Percentiles rank a stretch among this genome's conserved stretches.
Evolutionary conservation across 2,329 filamentous ascomycete species (phyloP).

Genomic region (Seiridium cupressi): DNA sequence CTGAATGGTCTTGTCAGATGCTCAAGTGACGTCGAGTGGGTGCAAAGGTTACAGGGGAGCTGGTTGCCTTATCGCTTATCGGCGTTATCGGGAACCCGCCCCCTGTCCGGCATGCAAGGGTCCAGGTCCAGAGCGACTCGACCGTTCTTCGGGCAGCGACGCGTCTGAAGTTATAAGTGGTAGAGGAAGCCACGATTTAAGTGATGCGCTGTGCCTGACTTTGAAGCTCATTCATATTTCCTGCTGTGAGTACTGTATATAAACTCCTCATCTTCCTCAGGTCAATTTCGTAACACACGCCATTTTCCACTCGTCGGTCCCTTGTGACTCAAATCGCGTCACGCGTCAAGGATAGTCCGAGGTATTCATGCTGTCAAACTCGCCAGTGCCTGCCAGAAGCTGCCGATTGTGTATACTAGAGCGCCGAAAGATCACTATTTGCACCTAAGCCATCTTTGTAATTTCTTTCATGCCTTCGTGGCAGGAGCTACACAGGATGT

Average conservation of each 20-base stretch:
- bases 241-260: background rate
- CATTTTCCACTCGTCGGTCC: background rate
- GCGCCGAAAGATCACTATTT: background rate
- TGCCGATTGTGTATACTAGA: background rate
- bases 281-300: background rate
- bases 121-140: background rate
- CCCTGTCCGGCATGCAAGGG: background rate
- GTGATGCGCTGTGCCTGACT: background rate
- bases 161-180: slow-evolving; percentile 10
- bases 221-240: background rate
- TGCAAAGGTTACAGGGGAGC: slow-evolving; percentile 12
- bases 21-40: slow-evolving; percentile 18
- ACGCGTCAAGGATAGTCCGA: background rate
- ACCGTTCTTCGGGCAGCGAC: slow-evolving; percentile 21
- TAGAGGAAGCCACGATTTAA: background rate
- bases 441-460: background rate
- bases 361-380: background rate
- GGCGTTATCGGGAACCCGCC: slow-evolving; percentile 14
- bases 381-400: background rate
- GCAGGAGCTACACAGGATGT: background rate
- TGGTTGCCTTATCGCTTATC: slow-evolving; percentile 17
- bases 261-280: background rate
- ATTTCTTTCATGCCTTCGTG: background rate
- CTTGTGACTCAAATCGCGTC: background rate
- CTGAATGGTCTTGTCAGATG: slow-evolving; percentile 3